Base-by-base conservation (phyloP, 306 rosid genomes). In the Alnus glutinosa region DNA sequence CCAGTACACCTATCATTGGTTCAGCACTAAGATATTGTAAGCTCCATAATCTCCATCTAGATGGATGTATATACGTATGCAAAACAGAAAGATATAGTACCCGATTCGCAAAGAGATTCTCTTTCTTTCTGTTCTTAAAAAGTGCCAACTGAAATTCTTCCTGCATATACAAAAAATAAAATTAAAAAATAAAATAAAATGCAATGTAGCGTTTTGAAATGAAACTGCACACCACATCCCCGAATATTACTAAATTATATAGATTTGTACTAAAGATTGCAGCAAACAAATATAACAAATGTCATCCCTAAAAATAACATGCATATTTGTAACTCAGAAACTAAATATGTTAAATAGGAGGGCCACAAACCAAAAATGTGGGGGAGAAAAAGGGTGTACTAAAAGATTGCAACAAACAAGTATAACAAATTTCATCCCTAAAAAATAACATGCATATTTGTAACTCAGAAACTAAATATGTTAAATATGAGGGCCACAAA, bases 71-170 rank as follows among this genome's bases (percentile, higher is more conserved):
- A 46, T 57, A 70, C 15, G 54, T 66, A 52, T 18, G 37, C 0
- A 66, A 79, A 75, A 39, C 5, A 63, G 34, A 51, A 72, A 11
- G 70, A 74, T 67, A 44, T 59, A 57, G 6, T 93, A 95, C 99
- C 89, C 96, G 96, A 78, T 87, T 91, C 54, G 98, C 89, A 61
- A 95, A 95, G 51, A 95, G 93, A 82, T 91, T 95, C 14, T 93
- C 97, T 76, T 70, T 87, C 83, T 87, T 83, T 74, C 81, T 91
- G 42, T 88, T 88, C 79, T 93, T 82, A 87, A 95, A 89, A 76
- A 95, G 91, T 70, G 99, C 99, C 88, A 95, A 75, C 70, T 86
- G 91, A 88, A 95, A 91, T 79, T 95, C 99, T 83, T 95, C 98
- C 99, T 95, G 92, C 87, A 87, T 74, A 86, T 74, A 70, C 48